Evolutionary conservation across 345 rosid species (phyloP), one percentile per base, ranked within the genome.

Genomic region (Nephelium lappaceum): DNA sequence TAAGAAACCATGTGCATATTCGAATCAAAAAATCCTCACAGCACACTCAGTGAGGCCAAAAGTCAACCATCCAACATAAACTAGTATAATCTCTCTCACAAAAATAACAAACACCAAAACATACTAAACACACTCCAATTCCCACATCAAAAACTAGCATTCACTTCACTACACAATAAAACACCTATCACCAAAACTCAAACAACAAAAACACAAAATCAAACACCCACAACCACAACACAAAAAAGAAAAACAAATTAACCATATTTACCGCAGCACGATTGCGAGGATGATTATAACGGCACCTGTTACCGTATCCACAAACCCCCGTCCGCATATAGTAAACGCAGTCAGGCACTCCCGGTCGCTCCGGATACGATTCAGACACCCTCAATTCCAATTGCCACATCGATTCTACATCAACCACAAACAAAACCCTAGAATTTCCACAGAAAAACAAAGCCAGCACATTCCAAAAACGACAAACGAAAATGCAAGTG

Each of bases 251-350:
- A 67, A 14, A 18, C 62, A 66, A 36, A 45, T 11, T 55, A 31
- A 55, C n/a, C 1, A 79, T 25, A 49, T 24, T 84, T 88, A 97
- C 99, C 90, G 89, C 80, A 43, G 92, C 90, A 60, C 98, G 97
- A 87, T 97, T 91, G 24, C 87, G 93, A 73, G 98, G 99, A 79
- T 97, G 99, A 83, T 97, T 97, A 91, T 87, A 94, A 77, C 97
- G 97, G 85, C 99, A 97, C 85, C 98, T 86, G 63, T 77, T 71
- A 62, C 93, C 91, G 42, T 85, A 97, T 45, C 95, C 97, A 79
- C 99, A 97, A 73, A 82, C 81, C 79, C 99, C 98, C 6, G 98
- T 94, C 70, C 94, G 91, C 97, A 97, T 89, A 84, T 94, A 97
- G 85, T 89, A 93, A 15, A 91, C 91, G 87, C 99, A 97, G 83